Percentiles rank a stretch among this genome's conserved stretches.
These are phyloP conservation scores for Fraxinus quadrangulata DNA, from an alignment of 257 asterid genomes.

Conservation along the genomic window DNA sequence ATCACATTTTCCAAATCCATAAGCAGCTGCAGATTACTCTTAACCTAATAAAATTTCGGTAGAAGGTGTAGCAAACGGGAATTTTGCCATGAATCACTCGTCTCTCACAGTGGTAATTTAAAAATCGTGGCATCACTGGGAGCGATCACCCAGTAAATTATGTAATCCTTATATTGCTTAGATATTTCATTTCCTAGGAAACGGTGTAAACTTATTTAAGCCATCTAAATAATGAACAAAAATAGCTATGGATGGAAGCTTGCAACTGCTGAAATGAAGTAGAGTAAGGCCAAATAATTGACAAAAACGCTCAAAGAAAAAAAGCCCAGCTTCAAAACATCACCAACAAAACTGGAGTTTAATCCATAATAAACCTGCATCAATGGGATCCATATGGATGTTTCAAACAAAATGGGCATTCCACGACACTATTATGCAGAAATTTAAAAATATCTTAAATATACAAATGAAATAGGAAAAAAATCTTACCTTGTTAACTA, in stretches of 20 bases:
- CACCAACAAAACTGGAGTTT: not conserved
- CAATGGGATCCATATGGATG: not conserved
- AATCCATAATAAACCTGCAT: slow-evolving; percentile 6
- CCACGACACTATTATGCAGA: not conserved
- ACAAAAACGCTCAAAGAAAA: not conserved
- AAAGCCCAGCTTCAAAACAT: not conserved
- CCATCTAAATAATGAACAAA: too few species aligned
- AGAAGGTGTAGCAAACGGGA: not conserved
- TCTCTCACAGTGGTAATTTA: not conserved
- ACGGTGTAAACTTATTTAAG: too few species aligned
- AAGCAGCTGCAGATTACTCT: too few species aligned
- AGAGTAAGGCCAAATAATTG: not conserved
- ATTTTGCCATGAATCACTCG: not conserved
- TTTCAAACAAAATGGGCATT: not conserved
- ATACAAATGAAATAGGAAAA: not conserved
- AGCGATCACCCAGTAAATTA: not conserved
- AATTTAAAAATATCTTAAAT: not conserved
- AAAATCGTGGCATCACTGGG: not conserved
- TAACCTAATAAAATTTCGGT: too few species aligned
- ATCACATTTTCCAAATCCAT: too few species aligned
- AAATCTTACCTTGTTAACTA: slow-evolving; percentile 57
- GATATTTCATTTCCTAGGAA: too few species aligned
- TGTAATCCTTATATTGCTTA: not conserved
- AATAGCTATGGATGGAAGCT: too few species aligned
- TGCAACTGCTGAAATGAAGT: too few species aligned